phyloP scores from a whole-genome alignment of 1,139 yeast species.

The Wickerhamomyces sp. region DNA sequence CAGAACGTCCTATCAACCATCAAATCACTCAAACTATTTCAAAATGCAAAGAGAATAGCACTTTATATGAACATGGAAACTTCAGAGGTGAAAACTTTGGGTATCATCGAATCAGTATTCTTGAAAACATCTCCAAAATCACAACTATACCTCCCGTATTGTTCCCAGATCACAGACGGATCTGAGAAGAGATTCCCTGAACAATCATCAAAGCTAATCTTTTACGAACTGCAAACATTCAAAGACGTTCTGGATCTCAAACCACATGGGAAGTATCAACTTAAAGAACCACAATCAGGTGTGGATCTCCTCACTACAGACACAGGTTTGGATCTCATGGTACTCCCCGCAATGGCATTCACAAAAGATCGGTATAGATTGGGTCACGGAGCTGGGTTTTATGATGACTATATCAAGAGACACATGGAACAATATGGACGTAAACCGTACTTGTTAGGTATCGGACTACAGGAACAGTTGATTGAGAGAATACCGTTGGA shows the following conservation, averaged over 20 bases:
- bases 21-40: constrained; percentile 34
- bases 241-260: constrained; percentile 40
- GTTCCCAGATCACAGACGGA: constrained; percentile 29
- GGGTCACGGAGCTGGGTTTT: constrained; percentile 94
- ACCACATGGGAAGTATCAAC: constrained; percentile 65
- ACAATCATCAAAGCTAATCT: constrained; percentile 50
- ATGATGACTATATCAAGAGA: constrained; percentile 68
- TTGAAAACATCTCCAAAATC: constrained; percentile 32
- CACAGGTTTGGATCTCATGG: constrained; percentile 57
- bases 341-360: constrained; percentile 88
- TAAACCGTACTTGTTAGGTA: constrained; percentile 50
- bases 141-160: constrained; percentile 47
- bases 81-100: constrained; percentile 54
- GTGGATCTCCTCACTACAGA: constrained; percentile 19
- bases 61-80: constrained; percentile 63
- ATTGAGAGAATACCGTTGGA: constrained; percentile 57
- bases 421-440: constrained; percentile 26
- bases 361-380: constrained; percentile 49
- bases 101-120: constrained; percentile 46
- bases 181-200: constrained; percentile 20
- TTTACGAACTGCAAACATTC: constrained; percentile 43
- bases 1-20: constrained; percentile 28
- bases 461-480: constrained; percentile 71
- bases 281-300: constrained; percentile 57
- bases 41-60: constrained; percentile 45